Base-by-base conservation (phyloP, 2,329 filamentous ascomycete genomes). In the Corynespora cassiicola region DNA sequence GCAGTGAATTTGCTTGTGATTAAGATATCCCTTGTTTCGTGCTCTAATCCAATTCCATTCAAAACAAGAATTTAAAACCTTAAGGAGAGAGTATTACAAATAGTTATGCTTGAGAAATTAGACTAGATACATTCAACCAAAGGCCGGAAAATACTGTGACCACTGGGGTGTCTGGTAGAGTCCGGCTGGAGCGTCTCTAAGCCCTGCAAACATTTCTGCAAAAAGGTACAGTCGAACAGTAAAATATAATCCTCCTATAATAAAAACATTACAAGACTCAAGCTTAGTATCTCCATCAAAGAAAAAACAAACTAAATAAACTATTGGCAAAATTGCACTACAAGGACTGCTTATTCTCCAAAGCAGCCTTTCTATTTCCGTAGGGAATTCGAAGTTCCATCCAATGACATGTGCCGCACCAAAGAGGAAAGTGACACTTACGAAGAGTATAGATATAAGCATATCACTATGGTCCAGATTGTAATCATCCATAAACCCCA, bases 101-200 rank as follows among this genome's bases (percentile, higher is more conserved):
- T n/a, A n/a, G n/a, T n/a, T n/a, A n/a, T n/a, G n/a, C n/a, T n/a
- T n/a, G n/a, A n/a, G n/a, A n/a, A n/a, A n/a, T n/a, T n/a, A n/a
- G n/a, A n/a, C n/a, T n/a, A n/a, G n/a, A n/a, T n/a, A n/a, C n/a
- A n/a, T n/a, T n/a, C 29, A 53, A 11, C 43, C 39, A 33, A 47
- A 36, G 7, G 42, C 42, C 31, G 46, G 46, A 26, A 50, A 38
- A 22, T 45, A 53, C 17, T 45, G 25, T 3, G 47, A 39, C 43
- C 50, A 51, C 16, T 46, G 25, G 4, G 39, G 33, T 22, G 47
- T 50, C 17, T 30, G 16, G 31, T 50, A 52, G 1, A 52, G 42
- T 5, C 36, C 42, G 7, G 27, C 29, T 6, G 45, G 42, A 5
- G 45, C 41, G 3, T 32, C 18, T 25, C 51, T 33, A 11, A 54